Base-by-base conservation (phyloP, 176 grass and related monocot genomes). In the Secale cereale region DNA sequence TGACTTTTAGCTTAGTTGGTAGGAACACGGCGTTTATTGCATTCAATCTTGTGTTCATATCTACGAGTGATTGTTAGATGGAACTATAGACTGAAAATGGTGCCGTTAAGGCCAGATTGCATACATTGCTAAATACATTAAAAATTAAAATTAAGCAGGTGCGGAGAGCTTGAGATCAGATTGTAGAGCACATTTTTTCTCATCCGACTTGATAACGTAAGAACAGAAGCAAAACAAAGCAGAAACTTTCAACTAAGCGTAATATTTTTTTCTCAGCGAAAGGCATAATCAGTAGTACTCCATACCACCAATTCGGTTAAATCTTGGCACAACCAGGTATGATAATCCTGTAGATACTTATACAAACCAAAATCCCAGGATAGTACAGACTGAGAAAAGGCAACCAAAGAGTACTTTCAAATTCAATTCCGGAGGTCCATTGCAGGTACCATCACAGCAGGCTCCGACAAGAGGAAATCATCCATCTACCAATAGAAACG, bases 401-500 rank as follows among this genome's bases (percentile, higher is more conserved):
- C 20, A 22, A 79, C 56, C 69, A 65, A 46, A 50, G 84, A 66
- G 41, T 69, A 71, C 74, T 83, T 94, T 19, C 6, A 61, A 88
- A 82, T 83, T 88, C 70, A 87, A 83, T 35, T 3, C 13, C 67
- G 6, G 22, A 79, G 57, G 92, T 73, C 72, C 81, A 52, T 59
- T 83, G 77, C 75, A 86, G 88, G 80, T 90, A 86, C 52, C 81
- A 79, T 86, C 82, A 78, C 78, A 72, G 78, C 90, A 79, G 78
- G 64, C 86, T 88, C 76, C 82, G 65, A 86, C 48, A 80, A 87
- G 3, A 75, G 76, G 31, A 90, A 85, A 73, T 95, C 91, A 95
- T 95, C 93, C 93, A 95, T 92, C 93, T 95, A 95, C 93, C 92
- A 86, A 76, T 95, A 91, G 54, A 95, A 91, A 90, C 64, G 70